Evolutionary conservation across 2,329 filamentous ascomycete genomes (phyloP), one percentile per base, ranked within the genome.

Genomic region (Hypoxylon sp.): DNA sequence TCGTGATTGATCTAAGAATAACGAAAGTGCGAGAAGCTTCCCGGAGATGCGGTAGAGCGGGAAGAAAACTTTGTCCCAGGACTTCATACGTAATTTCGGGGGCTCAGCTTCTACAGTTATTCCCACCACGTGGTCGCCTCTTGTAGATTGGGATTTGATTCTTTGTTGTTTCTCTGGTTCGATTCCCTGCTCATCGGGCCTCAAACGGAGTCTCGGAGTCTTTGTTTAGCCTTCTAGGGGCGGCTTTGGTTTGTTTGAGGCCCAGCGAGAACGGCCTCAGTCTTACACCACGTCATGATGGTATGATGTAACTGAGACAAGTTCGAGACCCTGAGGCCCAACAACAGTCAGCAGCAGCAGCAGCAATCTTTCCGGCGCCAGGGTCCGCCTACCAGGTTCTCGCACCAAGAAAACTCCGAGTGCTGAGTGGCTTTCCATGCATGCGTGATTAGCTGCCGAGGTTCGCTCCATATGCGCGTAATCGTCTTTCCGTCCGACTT

Each of bases 21-120:
- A 44, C 27, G 27, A 60, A 44, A 15, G n/a, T n/a, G n/a, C n/a
- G n/a, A n/a, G n/a, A n/a, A 62, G 47, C 42, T 57, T 39, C 32
- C 27, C 29, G 48, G 35, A 19, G 44, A 35, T 35, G 46, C 39
- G 58, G 51, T 57, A 62, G n/a, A 17, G 52, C 32, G 42, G 57
- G 35, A 50, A 27, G 15, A 47, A 59, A 59, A 55, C 46, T 63
- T 57, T 63, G 44, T 57, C 46, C 35, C 24, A 50, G 21, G 55
- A 59, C 56, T 39, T 19, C 15, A 54, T 56, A 60, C 62, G 62
- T 65, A 65, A 65, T 55, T 7, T 19, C 32, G 44, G 62, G 56
- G 62, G 62, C 62, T 65, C 62, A 56, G 62, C 50, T 29, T 42
- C 31, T n/a, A 35, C 32, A 35, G 32, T 13, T 5, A 27, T 48